Conservation (phyloP, 306 rosid species). For the Prunus mongolica region DNA sequence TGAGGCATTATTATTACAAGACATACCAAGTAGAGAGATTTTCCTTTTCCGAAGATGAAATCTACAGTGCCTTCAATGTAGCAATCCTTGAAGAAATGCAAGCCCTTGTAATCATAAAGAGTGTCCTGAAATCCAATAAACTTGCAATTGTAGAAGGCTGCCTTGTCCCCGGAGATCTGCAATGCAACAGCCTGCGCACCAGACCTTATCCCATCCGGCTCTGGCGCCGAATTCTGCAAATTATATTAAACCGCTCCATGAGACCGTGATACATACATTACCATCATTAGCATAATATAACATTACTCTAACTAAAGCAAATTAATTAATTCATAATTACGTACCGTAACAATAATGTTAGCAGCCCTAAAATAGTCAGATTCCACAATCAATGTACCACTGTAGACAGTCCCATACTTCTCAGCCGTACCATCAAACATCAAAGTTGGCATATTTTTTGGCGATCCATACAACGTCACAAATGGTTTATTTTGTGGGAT, state of each 20-base stretch:
- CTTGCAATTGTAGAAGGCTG: conserved; percentile 36
- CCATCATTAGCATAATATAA: background rate
- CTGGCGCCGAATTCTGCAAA: conserved; percentile 35
- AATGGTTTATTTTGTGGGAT: conserved; percentile 42
- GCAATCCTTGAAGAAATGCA: conserved; percentile 45
- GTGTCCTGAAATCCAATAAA: conserved; percentile 45
- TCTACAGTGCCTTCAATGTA: conserved; percentile 41
- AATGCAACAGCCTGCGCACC: conserved; percentile 45
- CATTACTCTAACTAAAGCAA: no score
- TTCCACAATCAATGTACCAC: conserved; percentile 44
- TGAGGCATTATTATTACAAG: background rate
- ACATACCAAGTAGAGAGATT: conserved; percentile 39
- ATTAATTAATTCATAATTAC: background rate
- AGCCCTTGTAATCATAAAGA: conserved; percentile 39
- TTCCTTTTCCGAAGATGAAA: conserved; percentile 38
- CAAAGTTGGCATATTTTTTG: no score
- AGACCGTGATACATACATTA: background rate
- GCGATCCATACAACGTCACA: conserved; percentile 13
- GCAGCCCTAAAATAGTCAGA: conserved; percentile 39
- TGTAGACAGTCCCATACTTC: conserved; percentile 51
- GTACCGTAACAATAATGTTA: conserved; percentile 37
- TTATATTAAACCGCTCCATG: background rate
- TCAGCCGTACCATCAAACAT: conserved; percentile 29
- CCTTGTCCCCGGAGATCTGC: conserved; percentile 31
- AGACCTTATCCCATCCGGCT: conserved; percentile 12